phyloP scores from a whole-genome alignment of 2,329 filamentous ascomycete species.

The Cladosporium phlei region DNA sequence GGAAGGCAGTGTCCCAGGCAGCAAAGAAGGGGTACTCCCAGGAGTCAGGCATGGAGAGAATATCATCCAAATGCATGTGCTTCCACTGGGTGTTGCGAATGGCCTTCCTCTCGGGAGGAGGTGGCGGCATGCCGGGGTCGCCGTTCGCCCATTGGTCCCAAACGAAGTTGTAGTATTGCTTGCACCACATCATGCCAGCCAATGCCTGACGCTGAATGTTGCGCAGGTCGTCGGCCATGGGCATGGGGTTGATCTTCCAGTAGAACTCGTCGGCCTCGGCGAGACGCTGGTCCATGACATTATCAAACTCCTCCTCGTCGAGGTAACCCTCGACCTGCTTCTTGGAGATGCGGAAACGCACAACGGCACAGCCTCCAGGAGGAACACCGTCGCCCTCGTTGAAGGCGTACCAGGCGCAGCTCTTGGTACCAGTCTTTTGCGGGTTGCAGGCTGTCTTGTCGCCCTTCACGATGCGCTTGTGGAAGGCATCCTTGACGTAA shows the following conservation, averaged over 20 bases:
- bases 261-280: slow-evolving; percentile 97
- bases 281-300: slow-evolving; percentile 77
- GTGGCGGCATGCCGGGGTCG: slow-evolving; percentile 81
- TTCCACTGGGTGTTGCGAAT: slow-evolving; percentile 89
- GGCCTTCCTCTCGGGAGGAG: slow-evolving; percentile 71
- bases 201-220: slow-evolving; percentile 95
- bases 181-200: slow-evolving; percentile 97
- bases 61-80: slow-evolving; percentile 90
- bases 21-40: slow-evolving; percentile 99
- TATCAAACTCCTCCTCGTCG: slow-evolving; percentile 88
- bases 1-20: slow-evolving; percentile 95
- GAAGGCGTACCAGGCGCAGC: slow-evolving; percentile 86
- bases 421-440: slow-evolving; percentile 74
- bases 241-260: slow-evolving; percentile 84
- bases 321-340: slow-evolving; percentile 67
- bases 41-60: slow-evolving; percentile 94
- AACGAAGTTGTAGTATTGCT: slow-evolving; percentile 93
- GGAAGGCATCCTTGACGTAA: slow-evolving; percentile 94
- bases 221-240: slow-evolving; percentile 86
- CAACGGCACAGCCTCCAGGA: slow-evolving; percentile 89
- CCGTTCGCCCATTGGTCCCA: slow-evolving; percentile 98
- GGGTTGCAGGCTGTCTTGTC: slow-evolving; percentile 82
- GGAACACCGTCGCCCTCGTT: slow-evolving; percentile 82
- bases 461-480: slow-evolving; percentile 76
- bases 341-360: slow-evolving; percentile 82